These are phyloP conservation scores for Alternaria alternata DNA, from an alignment of 2,329 filamentous ascomycete genomes.

Conservation along the genomic window DNA sequence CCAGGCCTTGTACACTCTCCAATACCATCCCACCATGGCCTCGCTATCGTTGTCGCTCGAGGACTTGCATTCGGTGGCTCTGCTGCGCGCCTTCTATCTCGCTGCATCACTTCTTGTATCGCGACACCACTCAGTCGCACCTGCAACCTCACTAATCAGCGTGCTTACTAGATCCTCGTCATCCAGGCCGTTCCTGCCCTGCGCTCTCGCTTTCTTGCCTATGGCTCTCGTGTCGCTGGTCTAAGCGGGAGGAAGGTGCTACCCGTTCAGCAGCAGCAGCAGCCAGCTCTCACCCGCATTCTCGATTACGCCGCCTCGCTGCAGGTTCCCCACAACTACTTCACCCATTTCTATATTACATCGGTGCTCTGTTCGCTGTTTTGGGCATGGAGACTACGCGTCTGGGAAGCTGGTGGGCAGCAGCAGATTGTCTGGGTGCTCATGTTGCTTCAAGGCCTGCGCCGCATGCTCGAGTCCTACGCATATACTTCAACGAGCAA, in stretches of 20 bases:
- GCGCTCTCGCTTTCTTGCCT: conserved; percentile 65
- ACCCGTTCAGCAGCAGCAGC: conserved; percentile 17
- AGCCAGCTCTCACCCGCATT: conserved; percentile 29
- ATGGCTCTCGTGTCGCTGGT: conserved; percentile 62
- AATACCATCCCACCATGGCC: conserved; percentile 1
- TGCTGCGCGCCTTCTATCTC: conserved; percentile 50
- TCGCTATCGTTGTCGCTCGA: conserved; percentile 6
- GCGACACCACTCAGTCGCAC: conserved; percentile 36
- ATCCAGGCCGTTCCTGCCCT: conserved; percentile 61
- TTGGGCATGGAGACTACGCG: conserved; percentile 73
- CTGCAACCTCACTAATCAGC: conserved; percentile 32
- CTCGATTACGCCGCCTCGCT: conserved; percentile 62
- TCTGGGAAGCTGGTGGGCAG: conserved; percentile 56
- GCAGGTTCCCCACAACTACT: conserved; percentile 87
- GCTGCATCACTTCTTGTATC: conserved; percentile 52
- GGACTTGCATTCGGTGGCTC: conserved; percentile 24
- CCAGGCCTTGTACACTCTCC: conserved; percentile 3
- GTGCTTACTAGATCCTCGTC: conserved; percentile 58
- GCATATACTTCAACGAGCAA: conserved; percentile 71
- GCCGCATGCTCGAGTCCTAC: conserved; percentile 79
- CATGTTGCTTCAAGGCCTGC: conserved; percentile 76
- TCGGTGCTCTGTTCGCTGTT: conserved; percentile 75
- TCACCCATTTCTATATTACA: conserved; percentile 83
- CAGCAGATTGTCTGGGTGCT: conserved; percentile 73
- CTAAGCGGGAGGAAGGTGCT: conserved; percentile 10